phyloP scores from a whole-genome alignment of 176 grass and related monocot genomes.

The Avena insularis region DNA sequence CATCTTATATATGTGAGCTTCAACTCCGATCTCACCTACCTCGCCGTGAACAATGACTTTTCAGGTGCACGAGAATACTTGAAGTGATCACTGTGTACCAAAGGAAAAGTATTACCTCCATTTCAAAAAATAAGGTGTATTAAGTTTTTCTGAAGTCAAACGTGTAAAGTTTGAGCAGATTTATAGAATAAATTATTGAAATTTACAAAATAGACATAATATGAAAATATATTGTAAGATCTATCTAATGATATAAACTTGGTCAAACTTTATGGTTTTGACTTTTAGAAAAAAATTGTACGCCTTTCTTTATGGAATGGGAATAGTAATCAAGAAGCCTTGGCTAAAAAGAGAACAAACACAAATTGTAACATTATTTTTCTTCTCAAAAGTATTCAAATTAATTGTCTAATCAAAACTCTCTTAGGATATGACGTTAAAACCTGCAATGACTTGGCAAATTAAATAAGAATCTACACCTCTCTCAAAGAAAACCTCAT shows the following conservation, averaged over 20 bases:
- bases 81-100: conserved; percentile 36
- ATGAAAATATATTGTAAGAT: no score
- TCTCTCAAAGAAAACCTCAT: neutral
- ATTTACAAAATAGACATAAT: no score
- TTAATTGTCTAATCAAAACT: neutral
- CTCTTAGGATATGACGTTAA: conserved; percentile 14
- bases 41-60: neutral
- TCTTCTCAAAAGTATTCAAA: conserved; percentile 15
- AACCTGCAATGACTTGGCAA: neutral
- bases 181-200: no score
- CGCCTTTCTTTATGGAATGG: no score
- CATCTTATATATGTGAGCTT: neutral
- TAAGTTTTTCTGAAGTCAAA: no score
- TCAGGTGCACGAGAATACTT: conserved; percentile 28
- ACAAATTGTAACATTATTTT: conserved; percentile 1
- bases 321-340: conserved; percentile 6
- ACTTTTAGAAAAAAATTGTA: no score
- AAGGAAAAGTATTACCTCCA: neutral
- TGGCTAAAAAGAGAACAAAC: conserved; percentile 42
- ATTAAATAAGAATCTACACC: neutral
- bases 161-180: no score
- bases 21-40: conserved; percentile 31
- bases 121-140: no score
- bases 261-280: no score
- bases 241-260: no score